phyloP scores from a whole-genome alignment of 768 basidiomycete genomes.

The Amanita inopinata region DNA sequence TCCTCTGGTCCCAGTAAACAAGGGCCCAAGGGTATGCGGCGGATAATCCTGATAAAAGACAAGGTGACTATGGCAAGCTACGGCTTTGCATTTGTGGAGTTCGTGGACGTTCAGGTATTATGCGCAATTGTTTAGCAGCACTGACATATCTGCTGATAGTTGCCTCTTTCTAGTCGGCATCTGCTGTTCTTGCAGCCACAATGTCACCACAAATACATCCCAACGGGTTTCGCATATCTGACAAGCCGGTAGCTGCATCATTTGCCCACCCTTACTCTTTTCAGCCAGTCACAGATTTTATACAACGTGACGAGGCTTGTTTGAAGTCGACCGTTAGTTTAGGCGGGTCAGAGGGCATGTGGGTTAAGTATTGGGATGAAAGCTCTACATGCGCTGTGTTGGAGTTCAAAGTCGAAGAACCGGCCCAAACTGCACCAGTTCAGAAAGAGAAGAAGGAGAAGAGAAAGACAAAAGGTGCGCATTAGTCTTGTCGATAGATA shows the following conservation, averaged over 20 bases:
- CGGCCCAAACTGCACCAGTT: conserved; percentile 26
- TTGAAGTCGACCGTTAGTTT: conserved; percentile 55
- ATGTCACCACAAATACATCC: conserved; percentile 86
- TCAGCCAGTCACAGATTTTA: conserved; percentile 66
- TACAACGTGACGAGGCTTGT: conserved; percentile 70
- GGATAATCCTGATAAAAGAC: conserved; percentile 86
- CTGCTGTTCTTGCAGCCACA: conserved; percentile 70
- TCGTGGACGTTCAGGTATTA: conserved; percentile 71
- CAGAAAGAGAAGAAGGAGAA: conserved; percentile 47
- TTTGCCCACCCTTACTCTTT: conserved; percentile 92
- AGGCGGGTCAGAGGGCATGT: conserved; percentile 63
- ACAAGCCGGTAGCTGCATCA: conserved; percentile 81
- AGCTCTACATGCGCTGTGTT: conserved; percentile 63
- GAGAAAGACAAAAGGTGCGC: conserved; percentile 47
- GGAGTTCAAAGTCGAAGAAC: conserved; percentile 70
- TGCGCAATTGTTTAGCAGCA: neutral
- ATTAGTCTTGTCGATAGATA: neutral
- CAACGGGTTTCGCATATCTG: conserved; percentile 87
- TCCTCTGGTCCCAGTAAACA: conserved; percentile 73
- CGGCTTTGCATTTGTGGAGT: conserved; percentile 93
- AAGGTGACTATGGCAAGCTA: conserved; percentile 80
- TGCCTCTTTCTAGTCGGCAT: conserved; percentile 52
- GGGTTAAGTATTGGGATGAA: conserved; percentile 92
- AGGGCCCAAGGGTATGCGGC: conserved; percentile 78
- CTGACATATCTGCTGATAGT: conserved; percentile 9